Evolutionary conservation across 352 stramenopile genomes (phyloP).

Genomic region (Discostella stelligera): DNA sequence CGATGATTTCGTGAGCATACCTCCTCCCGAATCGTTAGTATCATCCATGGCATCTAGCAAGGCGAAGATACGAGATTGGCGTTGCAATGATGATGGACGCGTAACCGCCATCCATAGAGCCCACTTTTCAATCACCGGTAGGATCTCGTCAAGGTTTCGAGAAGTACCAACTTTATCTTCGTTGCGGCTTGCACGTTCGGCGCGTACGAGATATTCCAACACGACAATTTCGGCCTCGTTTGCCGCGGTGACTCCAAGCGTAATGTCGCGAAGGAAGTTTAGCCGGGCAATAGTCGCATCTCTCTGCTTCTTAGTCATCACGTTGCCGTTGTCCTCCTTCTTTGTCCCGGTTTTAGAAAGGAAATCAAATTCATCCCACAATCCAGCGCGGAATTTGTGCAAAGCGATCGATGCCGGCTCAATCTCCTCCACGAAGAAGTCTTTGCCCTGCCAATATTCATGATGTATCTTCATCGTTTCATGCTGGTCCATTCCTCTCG

Average conservation of each 20-base stretch:
- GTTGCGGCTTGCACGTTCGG: conserved; percentile 22
- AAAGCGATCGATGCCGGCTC: conserved; percentile 42
- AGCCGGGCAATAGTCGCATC: conserved; percentile 30
- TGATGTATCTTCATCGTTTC: background rate
- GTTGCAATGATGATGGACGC: conserved; percentile 40
- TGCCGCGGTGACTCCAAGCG: conserved; percentile 19
- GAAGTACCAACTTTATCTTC: conserved; percentile 2
- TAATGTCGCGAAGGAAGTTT: conserved; percentile 50
- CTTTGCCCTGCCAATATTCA: conserved; percentile 43
- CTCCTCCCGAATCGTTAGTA: conserved; percentile 19
- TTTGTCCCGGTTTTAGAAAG: conserved; percentile 22
- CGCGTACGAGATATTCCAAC: conserved; percentile 49
- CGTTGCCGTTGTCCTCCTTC: background rate
- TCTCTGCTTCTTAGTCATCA: conserved; percentile 23
- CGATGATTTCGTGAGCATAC: background rate
- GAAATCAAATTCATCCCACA: conserved; percentile 47
- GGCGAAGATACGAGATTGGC: conserved; percentile 39
- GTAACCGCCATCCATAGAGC: conserved; percentile 54
- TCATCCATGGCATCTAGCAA: conserved; percentile 51
- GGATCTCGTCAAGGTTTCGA: conserved; percentile 33
- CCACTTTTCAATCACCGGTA: conserved; percentile 39
- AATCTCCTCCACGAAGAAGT: conserved; percentile 52
- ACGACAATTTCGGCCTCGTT: conserved; percentile 58
- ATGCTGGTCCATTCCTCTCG: background rate
- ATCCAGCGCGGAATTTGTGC: conserved; percentile 40